phyloP scores from a whole-genome alignment of 2,329 filamentous ascomycete species.

The Cladobotryum mycophilum region DNA sequence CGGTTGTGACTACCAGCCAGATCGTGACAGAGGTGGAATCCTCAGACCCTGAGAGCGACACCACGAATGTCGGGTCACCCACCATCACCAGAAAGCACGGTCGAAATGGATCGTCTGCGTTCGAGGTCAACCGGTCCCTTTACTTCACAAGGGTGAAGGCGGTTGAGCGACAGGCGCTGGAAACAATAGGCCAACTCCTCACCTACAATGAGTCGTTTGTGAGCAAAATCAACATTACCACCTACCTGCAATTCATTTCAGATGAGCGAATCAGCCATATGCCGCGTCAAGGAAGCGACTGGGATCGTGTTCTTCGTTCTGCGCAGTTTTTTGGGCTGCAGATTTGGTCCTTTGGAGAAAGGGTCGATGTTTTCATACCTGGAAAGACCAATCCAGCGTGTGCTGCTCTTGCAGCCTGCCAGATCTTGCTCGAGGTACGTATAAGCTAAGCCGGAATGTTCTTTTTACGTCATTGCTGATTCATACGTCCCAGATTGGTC shows the following conservation, averaged over 20 bases:
- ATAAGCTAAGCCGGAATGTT: background rate
- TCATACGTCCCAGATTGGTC: constrained; percentile 27
- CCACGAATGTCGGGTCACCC: no score
- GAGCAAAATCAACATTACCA: background rate
- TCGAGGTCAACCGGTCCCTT: no score
- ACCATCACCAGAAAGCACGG: no score
- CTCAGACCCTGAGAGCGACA: no score
- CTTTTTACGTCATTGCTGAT: background rate
- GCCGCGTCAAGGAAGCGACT: constrained; percentile 34
- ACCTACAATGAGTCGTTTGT: no score
- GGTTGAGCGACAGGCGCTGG: no score
- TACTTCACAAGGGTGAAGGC: no score
- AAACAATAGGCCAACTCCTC: no score
- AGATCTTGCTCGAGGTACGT: constrained; percentile 32
- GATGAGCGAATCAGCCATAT: constrained; percentile 36
- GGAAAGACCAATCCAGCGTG: constrained; percentile 18
- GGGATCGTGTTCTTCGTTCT: constrained; percentile 34
- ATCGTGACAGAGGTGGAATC: no score
- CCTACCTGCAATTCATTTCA: constrained; percentile 31
- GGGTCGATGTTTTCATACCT: constrained; percentile 22
- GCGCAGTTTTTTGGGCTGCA: constrained; percentile 37
- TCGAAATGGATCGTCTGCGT: no score
- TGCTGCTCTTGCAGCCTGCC: constrained; percentile 32
- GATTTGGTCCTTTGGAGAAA: constrained; percentile 29
- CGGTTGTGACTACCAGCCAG: no score